These are phyloP conservation scores for Nakaseomyces bracarensis DNA, from an alignment of 1,139 yeast species.

Conservation along the genomic window DNA sequence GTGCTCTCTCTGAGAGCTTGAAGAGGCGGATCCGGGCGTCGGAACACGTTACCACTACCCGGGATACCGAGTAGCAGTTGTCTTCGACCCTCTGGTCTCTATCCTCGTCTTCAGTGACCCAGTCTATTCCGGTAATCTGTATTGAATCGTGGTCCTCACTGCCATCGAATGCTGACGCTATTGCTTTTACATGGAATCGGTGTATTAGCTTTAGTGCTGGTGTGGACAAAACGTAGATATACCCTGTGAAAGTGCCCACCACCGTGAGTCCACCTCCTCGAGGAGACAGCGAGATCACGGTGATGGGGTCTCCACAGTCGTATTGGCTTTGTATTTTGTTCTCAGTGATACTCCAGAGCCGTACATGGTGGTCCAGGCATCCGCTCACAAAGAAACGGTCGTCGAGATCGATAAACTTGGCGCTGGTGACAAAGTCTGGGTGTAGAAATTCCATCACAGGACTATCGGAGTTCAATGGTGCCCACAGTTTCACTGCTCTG, in stretches of 20 bases:
- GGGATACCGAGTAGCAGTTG: constrained; percentile 17
- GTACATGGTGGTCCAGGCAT: constrained; percentile 63
- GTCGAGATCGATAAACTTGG: constrained; percentile 75
- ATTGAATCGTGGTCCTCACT: constrained; percentile 11
- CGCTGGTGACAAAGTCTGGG: constrained; percentile 75
- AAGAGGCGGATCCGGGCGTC: constrained; percentile 71
- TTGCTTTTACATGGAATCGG: constrained; percentile 48
- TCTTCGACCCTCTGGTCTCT: constrained; percentile 40
- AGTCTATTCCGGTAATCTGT: constrained; percentile 6
- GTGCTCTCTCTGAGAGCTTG: constrained; percentile 24
- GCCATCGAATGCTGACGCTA: constrained; percentile 27
- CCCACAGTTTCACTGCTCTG: constrained; percentile 71
- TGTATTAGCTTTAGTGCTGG: constrained; percentile 50
- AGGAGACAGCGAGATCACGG: constrained; percentile 25
- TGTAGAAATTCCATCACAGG: constrained; percentile 63
- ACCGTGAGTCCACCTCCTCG: constrained; percentile 49
- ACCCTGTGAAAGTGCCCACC: constrained; percentile 79
- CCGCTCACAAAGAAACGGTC: constrained; percentile 84
- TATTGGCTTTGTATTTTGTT: constrained; percentile 38
- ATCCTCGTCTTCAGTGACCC: constrained; percentile 34
- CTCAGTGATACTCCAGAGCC: constrained; percentile 82
- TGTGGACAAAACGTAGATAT: constrained; percentile 54
- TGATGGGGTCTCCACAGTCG: constrained; percentile 29
- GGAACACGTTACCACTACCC: constrained; percentile 56
- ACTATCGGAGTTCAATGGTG: constrained; percentile 50